phyloP scores from a whole-genome alignment of 495 filamentous ascomycete genomes.

The Paragyromitra xinjiangensis region DNA sequence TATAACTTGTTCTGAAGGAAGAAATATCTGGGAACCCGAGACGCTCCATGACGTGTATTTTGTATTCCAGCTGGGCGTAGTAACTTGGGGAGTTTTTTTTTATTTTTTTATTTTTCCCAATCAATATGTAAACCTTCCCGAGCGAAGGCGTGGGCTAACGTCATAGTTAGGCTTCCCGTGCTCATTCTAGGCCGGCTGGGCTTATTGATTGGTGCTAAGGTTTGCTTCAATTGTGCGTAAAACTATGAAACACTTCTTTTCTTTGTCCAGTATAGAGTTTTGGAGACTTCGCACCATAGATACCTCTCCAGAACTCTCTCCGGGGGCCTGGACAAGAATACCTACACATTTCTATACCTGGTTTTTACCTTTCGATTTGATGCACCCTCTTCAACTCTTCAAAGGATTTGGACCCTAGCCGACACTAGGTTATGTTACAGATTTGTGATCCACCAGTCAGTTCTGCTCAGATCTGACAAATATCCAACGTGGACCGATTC shows the following conservation, averaged over 20 bases:
- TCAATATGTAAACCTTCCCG: not conserved
- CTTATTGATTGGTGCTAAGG: not conserved
- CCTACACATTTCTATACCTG: not conserved
- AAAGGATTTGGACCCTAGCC: not conserved
- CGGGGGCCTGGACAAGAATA: constrained; percentile 5
- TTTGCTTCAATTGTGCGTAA: constrained; percentile 24
- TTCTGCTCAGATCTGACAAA: constrained; percentile 18
- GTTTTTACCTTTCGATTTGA: not conserved
- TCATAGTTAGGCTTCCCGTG: constrained; percentile 21
- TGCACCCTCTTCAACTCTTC: not conserved
- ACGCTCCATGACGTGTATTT: constrained; percentile 19
- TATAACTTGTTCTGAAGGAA: not conserved
- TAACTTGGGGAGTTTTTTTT: not conserved
- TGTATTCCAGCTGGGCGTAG: not conserved
- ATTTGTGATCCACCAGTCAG: constrained; percentile 17
- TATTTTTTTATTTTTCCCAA: not conserved
- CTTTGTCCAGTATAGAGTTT: constrained; percentile 31
- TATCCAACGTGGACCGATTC: constrained; percentile 22
- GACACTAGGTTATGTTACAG: constrained; percentile 3
- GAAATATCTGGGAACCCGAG: constrained; percentile 18
- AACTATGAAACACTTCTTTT: constrained; percentile 19
- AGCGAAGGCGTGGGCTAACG: constrained; percentile 15
- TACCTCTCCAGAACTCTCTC: not conserved
- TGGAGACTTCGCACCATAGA: not conserved
- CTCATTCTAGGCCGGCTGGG: not conserved